Evolutionary conservation across 208 protist genomes (phyloP), one percentile per base, ranked within the genome.

Genomic region (Leishmania braziliensis): DNA sequence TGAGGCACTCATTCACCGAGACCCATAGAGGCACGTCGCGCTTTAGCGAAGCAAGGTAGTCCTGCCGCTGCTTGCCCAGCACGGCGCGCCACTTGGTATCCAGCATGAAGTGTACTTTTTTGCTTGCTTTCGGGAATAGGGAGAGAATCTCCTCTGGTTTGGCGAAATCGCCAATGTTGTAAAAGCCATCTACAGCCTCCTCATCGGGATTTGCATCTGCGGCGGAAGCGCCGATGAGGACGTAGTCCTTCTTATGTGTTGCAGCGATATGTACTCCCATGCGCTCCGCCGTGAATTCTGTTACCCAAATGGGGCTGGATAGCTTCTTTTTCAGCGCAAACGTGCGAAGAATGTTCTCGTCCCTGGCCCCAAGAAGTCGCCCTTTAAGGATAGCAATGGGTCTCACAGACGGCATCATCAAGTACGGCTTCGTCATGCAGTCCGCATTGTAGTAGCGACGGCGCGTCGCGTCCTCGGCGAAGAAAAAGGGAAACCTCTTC

Each of bases 261-360:
- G 87, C 86, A 18, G 85, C 84, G 63, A 97, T 95, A 29, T 75
- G 79, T 8, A 97, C 90, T 14, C 95, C 95, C 76, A 96, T 83
- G 39, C 89, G 88, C 26, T 72, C 74, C 26, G 93, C 95, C 9
- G 77, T 80, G 18, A 81, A 36, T 43, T 90, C 88, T 2, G 88
- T 96, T n/a, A 97, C 79, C 93, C 95, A 97, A 76, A 97, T 86
- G 36, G 95, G 95, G 70, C 95, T 97, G 70, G 95, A 95, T 62
- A 97, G 84, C 80, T 95, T 95, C 82, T 95, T 83, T 69, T 92
- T 91, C n/a, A 97, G 85, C 16, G 93, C 88, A 83, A 95, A 95
- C 10, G 80, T 70, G 69, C 95, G 90, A 36, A 97, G 84, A 48
- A 94, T 86, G 29, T 86, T 82, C 86, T 97, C 93, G 74, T 96